A percentile compares a stretch with the other conserved stretches of the same genome.
These are phyloP conservation scores for Epichloe brachyelytri DNA, from an alignment of 2,329 filamentous ascomycete genomes.

Conservation along the genomic window DNA sequence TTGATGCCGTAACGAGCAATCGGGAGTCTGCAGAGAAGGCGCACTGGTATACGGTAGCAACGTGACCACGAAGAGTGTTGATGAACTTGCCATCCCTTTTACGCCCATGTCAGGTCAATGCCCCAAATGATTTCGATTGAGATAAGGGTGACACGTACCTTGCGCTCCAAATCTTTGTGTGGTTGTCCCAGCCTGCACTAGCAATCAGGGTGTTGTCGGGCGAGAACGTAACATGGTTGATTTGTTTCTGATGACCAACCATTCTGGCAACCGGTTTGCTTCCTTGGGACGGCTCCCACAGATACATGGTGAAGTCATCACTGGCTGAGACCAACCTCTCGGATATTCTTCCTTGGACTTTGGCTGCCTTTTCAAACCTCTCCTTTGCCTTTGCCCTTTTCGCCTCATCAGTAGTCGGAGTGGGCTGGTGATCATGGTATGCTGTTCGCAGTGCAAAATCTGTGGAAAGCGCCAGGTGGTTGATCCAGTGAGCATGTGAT, in stretches of 20 bases:
- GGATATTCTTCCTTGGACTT: conserved; percentile 58
- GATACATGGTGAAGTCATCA: conserved; percentile 92
- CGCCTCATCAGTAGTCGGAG: conserved; percentile 55
- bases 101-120: neutral
- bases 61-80: conserved; percentile 77
- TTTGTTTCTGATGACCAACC: conserved; percentile 90
- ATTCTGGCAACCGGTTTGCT: conserved; percentile 80
- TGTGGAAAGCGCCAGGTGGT: conserved; percentile 85
- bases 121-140: neutral
- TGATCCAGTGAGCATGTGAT: conserved; percentile 87
- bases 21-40: conserved; percentile 86
- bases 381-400: conserved; percentile 64
- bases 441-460: conserved; percentile 79
- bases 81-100: conserved; percentile 60
- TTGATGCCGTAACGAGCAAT: conserved; percentile 75
- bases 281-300: conserved; percentile 73
- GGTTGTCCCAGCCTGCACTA: conserved; percentile 84
- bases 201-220: conserved; percentile 82
- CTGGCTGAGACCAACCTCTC: conserved; percentile 83
- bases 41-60: conserved; percentile 80
- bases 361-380: conserved; percentile 76
- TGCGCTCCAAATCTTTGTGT: conserved; percentile 83
- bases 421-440: conserved; percentile 68
- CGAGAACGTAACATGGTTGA: conserved; percentile 91
- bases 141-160: conserved; percentile 30